Conservation (phyloP, 2,329 filamentous ascomycete species). For the Xylaria sp. region DNA sequence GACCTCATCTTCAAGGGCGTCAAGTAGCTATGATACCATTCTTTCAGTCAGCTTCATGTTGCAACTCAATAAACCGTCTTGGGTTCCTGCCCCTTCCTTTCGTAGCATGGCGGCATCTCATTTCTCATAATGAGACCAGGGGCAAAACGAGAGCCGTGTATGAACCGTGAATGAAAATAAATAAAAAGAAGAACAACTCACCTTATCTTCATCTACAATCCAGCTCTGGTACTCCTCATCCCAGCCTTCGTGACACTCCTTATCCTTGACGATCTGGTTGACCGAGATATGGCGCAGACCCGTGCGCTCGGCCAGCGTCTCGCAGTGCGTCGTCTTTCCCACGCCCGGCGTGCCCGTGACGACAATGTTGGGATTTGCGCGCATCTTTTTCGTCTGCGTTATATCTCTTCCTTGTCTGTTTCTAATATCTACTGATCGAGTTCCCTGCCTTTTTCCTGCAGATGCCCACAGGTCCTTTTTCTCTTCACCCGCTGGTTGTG, state of each 20-base stretch:
- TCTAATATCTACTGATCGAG: background rate
- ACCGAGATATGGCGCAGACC: conserved; percentile 86
- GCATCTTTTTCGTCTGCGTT: conserved; percentile 48
- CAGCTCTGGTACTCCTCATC: conserved; percentile 87
- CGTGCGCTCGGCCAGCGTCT: conserved; percentile 79
- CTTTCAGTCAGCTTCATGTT: conserved; percentile 36
- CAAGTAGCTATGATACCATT: conserved; percentile 71
- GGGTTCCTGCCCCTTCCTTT: background rate
- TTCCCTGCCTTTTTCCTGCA: background rate
- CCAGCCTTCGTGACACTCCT: conserved; percentile 86
- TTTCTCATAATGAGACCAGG: background rate
- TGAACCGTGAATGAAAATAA: background rate
- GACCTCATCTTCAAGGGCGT: conserved; percentile 86
- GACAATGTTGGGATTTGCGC: conserved; percentile 83
- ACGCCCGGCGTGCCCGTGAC: conserved; percentile 95
- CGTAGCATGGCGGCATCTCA: background rate
- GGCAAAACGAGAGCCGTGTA: background rate
- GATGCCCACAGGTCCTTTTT: background rate
- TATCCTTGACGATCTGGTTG: conserved; percentile 91
- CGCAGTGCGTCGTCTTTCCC: conserved; percentile 93
- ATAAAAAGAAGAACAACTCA: conserved; percentile 51
- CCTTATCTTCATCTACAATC: conserved; percentile 97
- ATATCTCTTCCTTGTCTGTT: conserved; percentile 33
- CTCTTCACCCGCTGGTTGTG: background rate
- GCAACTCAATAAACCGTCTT: background rate